These are phyloP conservation scores for Phytophthora sp. DNA, from an alignment of 352 stramenopile species.

Conservation along the genomic window DNA sequence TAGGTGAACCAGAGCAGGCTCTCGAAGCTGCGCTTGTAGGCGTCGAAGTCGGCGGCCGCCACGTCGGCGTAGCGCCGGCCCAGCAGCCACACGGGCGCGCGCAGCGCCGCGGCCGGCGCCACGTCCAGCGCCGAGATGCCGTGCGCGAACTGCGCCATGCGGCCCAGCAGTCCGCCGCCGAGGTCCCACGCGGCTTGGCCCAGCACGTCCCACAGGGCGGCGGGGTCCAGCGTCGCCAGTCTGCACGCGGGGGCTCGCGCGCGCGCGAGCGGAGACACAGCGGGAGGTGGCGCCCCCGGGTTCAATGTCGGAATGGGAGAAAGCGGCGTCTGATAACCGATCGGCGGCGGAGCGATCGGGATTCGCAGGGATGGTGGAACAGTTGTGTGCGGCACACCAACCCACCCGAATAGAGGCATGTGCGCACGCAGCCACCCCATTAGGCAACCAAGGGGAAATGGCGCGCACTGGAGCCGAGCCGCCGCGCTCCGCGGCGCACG, in stretches of 20 bases:
- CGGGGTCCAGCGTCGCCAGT: constrained; percentile 23
- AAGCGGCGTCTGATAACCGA: constrained; percentile 7
- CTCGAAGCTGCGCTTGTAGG: constrained; percentile 65
- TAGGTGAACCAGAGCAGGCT: constrained; percentile 92
- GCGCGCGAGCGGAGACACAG: not conserved
- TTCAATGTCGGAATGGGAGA: constrained; percentile 14
- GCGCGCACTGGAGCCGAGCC: constrained; percentile 12
- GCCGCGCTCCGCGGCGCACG: constrained; percentile 9
- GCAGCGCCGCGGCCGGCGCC: constrained; percentile 35
- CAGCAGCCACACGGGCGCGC: constrained; percentile 57
- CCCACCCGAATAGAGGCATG: no score
- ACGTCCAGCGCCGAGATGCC: constrained; percentile 80
- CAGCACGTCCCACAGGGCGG: constrained; percentile 29
- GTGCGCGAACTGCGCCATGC: constrained; percentile 86
- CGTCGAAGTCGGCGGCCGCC: constrained; percentile 45
- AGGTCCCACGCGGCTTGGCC: constrained; percentile 39
- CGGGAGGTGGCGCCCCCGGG: not conserved
- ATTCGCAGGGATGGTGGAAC: not conserved
- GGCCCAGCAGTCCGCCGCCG: constrained; percentile 48
- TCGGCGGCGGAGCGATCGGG: not conserved
- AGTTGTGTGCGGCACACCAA: not conserved
- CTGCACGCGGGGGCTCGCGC: constrained; percentile 1
- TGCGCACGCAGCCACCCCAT: no score
- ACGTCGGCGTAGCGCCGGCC: constrained; percentile 43
- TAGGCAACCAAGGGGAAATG: no score